Evolutionary conservation across 768 basidiomycete genomes (phyloP), one percentile per base, ranked within the genome.

Genomic region (Termitomyces sp.): DNA sequence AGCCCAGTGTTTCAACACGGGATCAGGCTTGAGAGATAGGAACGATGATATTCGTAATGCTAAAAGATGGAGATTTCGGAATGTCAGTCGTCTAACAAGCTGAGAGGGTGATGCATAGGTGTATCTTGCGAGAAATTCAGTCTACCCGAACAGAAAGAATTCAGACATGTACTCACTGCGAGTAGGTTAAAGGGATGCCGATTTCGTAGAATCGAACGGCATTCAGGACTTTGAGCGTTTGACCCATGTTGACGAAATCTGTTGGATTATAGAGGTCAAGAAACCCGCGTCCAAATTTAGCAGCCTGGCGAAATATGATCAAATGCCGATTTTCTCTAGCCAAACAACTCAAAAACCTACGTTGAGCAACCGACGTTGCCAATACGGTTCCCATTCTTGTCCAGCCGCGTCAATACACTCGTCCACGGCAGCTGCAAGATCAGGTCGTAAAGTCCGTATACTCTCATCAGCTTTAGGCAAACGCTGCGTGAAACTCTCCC

Each of bases 1-100:
- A 1, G 97, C 97, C 97, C 97, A 99, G 66, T 98, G 96, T 60
- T 87, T 91, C 42, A 99, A 75, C 0, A 98, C 94, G 0, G 83
- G 80, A 60, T 94, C 89, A 0, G 94, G 89, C 51, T 90, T 88
- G 45, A 98, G 76, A 15, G 82, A 80, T 31, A 98, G 80, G 71
- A 86, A 94, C 1, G 83, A 78, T 2, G 95, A 94, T 60, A 98
- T 86, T 26, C 94, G 86, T 17, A 98, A 83, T 8, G 96, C 94
- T 45, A 98, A 85, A 1, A 98, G 82, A 66, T 99, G 95, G 58
- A 94, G 77, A 60, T 92, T 92, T 14, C 94, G 86, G 0, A 92
- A 80, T 7, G 92, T 90, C 21, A 99, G 77, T 5, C 94, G 86
- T 17, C 83, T 74, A 50, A 98, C 84, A 42, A 98, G 83, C 62